phyloP scores from a whole-genome alignment of 768 basidiomycete genomes.

The Crucibulum laeve region DNA sequence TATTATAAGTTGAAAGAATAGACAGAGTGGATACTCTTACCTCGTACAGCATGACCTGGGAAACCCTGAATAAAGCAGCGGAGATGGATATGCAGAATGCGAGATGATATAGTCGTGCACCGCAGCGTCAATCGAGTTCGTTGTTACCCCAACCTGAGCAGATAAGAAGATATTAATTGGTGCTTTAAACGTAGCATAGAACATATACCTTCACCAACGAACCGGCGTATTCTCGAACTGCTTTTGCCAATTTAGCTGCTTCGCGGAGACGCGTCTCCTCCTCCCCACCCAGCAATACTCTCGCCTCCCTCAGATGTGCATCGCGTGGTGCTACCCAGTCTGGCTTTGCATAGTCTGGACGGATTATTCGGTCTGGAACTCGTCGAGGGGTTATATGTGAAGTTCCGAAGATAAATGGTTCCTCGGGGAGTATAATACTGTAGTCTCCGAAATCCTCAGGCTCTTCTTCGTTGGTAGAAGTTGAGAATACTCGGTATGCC shows the following conservation, averaged over 20 bases:
- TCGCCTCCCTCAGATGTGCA: slow-evolving; percentile 6
- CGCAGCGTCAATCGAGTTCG: slow-evolving; percentile 65
- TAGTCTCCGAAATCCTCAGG: slow-evolving; percentile 46
- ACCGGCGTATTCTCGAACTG: slow-evolving; percentile 51
- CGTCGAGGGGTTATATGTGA: slow-evolving; percentile 51
- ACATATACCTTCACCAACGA: slow-evolving; percentile 46
- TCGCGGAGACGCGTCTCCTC: slow-evolving; percentile 49
- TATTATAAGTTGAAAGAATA: slow-evolving; percentile 34
- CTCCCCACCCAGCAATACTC: slow-evolving; percentile 47
- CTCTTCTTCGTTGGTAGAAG: slow-evolving; percentile 5
- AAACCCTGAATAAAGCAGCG: slow-evolving; percentile 70
- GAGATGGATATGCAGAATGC: slow-evolving; percentile 81
- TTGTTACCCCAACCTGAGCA: slow-evolving; percentile 63
- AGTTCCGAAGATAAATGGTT: slow-evolving; percentile 62
- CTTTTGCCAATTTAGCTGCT: slow-evolving; percentile 52
- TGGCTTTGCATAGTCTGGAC: slow-evolving; percentile 49
- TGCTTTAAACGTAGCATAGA: background rate
- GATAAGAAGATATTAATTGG: slow-evolving; percentile 4
- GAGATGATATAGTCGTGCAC: slow-evolving; percentile 70
- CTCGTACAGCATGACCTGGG: slow-evolving; percentile 78
- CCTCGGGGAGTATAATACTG: slow-evolving; percentile 57
- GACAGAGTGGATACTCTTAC: slow-evolving; percentile 15
- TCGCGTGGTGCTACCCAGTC: slow-evolving; percentile 8
- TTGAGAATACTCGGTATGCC: no score
- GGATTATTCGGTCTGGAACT: slow-evolving; percentile 52